Evolutionary conservation across 2,329 filamentous ascomycete genomes (phyloP), one percentile per base, ranked within the genome.

Genomic region (Madurella mycetomatis): DNA sequence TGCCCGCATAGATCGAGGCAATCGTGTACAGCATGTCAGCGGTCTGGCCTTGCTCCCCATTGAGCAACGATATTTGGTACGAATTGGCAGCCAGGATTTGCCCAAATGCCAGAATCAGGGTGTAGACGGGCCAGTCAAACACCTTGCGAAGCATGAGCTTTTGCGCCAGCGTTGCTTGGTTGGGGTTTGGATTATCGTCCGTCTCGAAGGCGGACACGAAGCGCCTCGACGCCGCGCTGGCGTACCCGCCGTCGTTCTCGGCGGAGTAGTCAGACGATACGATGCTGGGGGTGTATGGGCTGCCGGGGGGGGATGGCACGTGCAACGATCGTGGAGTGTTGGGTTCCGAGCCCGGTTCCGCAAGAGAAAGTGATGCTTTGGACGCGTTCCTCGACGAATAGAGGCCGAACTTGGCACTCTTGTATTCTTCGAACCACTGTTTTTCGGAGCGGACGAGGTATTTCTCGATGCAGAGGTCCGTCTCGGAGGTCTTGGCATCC

Each of bases 71-170:
- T 63, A 87, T 81, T 64, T 87, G 84, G 67, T 85, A 85, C 0
- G 81, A 85, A 66, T 85, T 85, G 48, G 81, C 80, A 0, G 82
- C 80, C 43, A 85, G 77, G 53, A 86, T 83, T 63, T 85, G 82
- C 16, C 81, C 81, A 37, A 84, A 72, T 3, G 81, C 81, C 17
- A 85, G 73, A 44, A 85, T 73, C 53, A 85, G 73, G 2, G 80
- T 77, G 64, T 85, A 85, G 2, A 84, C 64, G 0, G 82, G 83
- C 82, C 82, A 85, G 60, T 84, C 80, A 19, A 79, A 78, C 49
- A 84, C 74, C 15, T 73, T 71, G n/a, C 79, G 76, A 12, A 85
- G 73, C 53, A 80, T 67, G 62, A 83, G 84, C 55, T 83, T 53
- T 19, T 58, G 55, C 2, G 58, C 25, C 2, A 47, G 39, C 16